These are phyloP conservation scores for Phoma sp. DNA, from an alignment of 2,329 filamentous ascomycete species.

Conservation along the genomic window DNA sequence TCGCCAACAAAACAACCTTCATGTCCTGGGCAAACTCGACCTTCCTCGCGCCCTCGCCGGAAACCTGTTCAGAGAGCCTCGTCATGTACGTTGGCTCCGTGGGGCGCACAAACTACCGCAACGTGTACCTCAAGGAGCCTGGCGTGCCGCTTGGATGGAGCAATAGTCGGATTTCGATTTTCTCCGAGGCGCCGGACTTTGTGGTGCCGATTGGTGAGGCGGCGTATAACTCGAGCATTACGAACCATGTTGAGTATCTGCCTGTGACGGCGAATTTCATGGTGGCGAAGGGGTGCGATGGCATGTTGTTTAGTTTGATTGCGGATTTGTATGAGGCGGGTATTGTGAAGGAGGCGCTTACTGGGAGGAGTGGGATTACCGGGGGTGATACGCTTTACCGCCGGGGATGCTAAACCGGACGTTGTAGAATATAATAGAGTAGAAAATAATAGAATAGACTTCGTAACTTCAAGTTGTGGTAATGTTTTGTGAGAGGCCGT, in stretches of 20 bases:
- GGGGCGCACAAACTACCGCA: conserved; percentile 53
- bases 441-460: too few species aligned
- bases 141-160: conserved; percentile 58
- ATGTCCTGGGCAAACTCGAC: conserved; percentile 57
- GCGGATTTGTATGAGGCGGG: conserved; percentile 60
- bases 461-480: too few species aligned
- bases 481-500: not conserved
- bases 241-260: conserved; percentile 58
- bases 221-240: conserved; percentile 57
- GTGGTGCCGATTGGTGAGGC: conserved; percentile 56
- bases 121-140: conserved; percentile 54
- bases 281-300: conserved; percentile 67
- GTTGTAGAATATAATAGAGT: too few species aligned
- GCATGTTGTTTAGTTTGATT: conserved; percentile 63
- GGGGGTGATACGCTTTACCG: conserved; percentile 52
- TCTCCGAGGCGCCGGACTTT: conserved; percentile 58
- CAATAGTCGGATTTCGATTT: conserved; percentile 57
- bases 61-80: conserved; percentile 59
- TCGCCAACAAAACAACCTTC: conserved; percentile 60
- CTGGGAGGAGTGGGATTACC: conserved; percentile 52
- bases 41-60: conserved; percentile 51
- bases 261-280: conserved; percentile 67
- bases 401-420: conserved; percentile 31
- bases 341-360: conserved; percentile 55
- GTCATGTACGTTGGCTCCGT: conserved; percentile 57